phyloP scores from a whole-genome alignment of 139 green algal species.

The Chlorella sp. region DNA sequence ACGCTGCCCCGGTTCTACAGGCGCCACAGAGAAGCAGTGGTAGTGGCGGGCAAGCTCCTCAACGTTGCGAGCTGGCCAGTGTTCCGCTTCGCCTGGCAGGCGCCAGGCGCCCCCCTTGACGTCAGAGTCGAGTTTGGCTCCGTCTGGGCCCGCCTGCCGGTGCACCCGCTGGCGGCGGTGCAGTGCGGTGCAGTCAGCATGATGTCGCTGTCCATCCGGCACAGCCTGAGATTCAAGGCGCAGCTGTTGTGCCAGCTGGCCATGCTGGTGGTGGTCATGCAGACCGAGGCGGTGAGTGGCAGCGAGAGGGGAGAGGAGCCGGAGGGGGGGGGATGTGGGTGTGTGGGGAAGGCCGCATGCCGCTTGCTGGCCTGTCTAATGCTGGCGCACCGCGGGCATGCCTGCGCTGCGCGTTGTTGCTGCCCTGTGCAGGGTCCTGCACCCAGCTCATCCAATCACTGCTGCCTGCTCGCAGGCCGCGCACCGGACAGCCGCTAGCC shows the following conservation, averaged over 20 bases:
- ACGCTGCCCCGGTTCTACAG: not conserved
- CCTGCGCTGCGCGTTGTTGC: not conserved
- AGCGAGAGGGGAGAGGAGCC: not conserved
- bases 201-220: not conserved
- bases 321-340: no score
- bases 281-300: not conserved
- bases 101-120: not conserved
- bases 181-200: not conserved
- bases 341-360: no score
- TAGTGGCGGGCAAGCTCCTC: not conserved
- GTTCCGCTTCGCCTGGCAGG: not conserved
- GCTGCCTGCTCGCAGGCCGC: not conserved
- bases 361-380: no score
- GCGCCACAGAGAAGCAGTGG: not conserved
- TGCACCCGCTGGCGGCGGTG: not conserved
- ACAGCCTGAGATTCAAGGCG: not conserved
- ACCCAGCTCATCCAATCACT: not conserved
- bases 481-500: not conserved
- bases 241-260: slow-evolving; percentile 12
- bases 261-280: not conserved
- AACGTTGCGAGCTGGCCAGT: not conserved
- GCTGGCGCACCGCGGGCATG: no score
- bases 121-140: not conserved
- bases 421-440: not conserved
- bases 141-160: not conserved